Evolutionary conservation across 2,329 filamentous ascomycete species (phyloP).

Genomic region (Pezicula neosporulosa): DNA sequence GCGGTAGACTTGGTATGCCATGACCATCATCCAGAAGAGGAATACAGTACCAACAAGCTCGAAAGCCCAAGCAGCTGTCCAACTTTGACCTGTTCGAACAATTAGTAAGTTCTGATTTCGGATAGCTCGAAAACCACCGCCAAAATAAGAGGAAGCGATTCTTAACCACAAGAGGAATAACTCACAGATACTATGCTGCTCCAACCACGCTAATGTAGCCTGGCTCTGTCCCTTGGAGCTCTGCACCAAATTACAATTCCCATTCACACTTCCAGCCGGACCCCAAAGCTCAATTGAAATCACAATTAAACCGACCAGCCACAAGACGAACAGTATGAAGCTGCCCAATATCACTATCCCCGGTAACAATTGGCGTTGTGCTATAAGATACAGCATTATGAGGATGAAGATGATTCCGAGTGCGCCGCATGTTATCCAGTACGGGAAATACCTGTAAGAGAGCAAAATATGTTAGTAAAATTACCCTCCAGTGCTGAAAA

Average conservation of each 20-base stretch:
- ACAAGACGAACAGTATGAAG: conserved; percentile 65
- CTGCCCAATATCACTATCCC: conserved; percentile 64
- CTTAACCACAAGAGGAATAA: conserved; percentile 11
- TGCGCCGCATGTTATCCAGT: conserved; percentile 55
- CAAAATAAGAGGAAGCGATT: neutral
- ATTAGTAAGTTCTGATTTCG: conserved; percentile 12
- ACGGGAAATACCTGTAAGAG: conserved; percentile 60
- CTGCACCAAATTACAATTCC: conserved; percentile 56
- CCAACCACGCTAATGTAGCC: conserved; percentile 58
- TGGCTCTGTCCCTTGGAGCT: conserved; percentile 50
- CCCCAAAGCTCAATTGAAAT: conserved; percentile 62
- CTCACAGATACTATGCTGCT: conserved; percentile 62
- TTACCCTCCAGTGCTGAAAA: neutral
- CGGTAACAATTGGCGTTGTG: conserved; percentile 55
- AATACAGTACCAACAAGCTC: conserved; percentile 57
- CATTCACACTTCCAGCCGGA: conserved; percentile 52
- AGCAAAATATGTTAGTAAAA: neutral
- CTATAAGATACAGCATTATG: conserved; percentile 60
- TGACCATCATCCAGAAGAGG: conserved; percentile 65
- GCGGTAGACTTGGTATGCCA: conserved; percentile 59
- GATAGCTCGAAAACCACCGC: neutral
- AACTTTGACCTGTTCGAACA: conserved; percentile 47
- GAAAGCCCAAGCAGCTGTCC: conserved; percentile 64
- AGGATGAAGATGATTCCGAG: conserved; percentile 66
- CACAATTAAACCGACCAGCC: conserved; percentile 62